Conservation (phyloP, 768 basidiomycete genomes). For the Phlebiopsis gigantea region DNA sequence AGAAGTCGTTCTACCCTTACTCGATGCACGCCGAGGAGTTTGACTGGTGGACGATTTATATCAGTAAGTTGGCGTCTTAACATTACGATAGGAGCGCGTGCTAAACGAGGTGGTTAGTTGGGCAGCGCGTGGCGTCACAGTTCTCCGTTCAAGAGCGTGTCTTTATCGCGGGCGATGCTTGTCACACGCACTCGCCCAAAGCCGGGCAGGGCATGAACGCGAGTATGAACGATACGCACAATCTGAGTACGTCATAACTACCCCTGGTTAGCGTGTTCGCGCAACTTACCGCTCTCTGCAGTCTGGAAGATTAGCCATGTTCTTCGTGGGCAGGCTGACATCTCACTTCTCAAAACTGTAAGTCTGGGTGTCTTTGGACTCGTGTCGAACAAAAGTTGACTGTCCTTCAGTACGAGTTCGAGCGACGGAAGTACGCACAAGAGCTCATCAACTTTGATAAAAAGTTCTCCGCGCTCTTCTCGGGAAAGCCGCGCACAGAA, state of each 20-base stretch:
- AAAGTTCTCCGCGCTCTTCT: slow-evolving; percentile 46
- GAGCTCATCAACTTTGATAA: slow-evolving; percentile 53
- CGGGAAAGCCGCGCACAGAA: slow-evolving; percentile 41
- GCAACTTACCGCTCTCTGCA: slow-evolving; percentile 2
- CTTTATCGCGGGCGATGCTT: slow-evolving; percentile 55
- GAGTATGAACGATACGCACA: slow-evolving; percentile 49
- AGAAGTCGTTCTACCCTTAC: slow-evolving; percentile 36
- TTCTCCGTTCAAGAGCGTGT: slow-evolving; percentile 43
- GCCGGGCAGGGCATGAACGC: slow-evolving; percentile 51
- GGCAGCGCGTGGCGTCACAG: slow-evolving; percentile 50
- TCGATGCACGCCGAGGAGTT: slow-evolving; percentile 27
- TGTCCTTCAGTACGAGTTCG: slow-evolving; percentile 41
- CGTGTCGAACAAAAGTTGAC: not conserved
- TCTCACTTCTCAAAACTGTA: slow-evolving; percentile 42
- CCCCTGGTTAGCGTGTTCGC: not conserved
- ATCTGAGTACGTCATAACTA: slow-evolving; percentile 30
- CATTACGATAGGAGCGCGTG: not conserved
- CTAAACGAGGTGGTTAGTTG: slow-evolving; percentile 31
- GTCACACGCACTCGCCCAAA: slow-evolving; percentile 40
- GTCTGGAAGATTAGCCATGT: slow-evolving; percentile 52
- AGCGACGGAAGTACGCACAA: slow-evolving; percentile 48
- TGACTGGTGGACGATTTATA: slow-evolving; percentile 49
- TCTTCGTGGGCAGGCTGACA: slow-evolving; percentile 41
- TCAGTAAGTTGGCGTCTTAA: slow-evolving; percentile 27
- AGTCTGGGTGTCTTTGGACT: slow-evolving; percentile 12